A percentile compares a stretch with the other conserved stretches of the same genome.
Evolutionary conservation across 2,329 filamentous ascomycete genomes (phyloP).

Genomic region (Colletotrichum phormii): DNA sequence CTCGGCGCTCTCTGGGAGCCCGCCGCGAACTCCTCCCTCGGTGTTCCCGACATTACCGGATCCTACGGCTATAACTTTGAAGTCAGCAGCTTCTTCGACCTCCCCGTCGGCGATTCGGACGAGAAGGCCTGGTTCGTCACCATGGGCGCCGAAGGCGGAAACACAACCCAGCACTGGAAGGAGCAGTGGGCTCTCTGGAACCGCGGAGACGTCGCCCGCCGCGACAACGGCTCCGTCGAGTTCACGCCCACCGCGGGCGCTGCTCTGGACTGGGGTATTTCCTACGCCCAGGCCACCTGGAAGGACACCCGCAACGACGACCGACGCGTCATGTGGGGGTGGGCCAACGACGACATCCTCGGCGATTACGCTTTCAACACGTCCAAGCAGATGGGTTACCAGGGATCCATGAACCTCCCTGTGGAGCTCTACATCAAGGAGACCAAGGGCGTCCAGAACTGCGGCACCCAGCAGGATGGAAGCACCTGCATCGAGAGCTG

Average conservation of each 20-base stretch:
- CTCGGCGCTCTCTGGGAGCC: slow-evolving; percentile 38
- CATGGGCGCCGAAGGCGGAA: slow-evolving; percentile 34
- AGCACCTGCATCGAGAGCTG: slow-evolving; percentile 28
- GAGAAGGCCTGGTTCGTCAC: slow-evolving; percentile 37
- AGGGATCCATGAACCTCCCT: slow-evolving; percentile 36
- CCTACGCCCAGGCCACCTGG: slow-evolving; percentile 38
- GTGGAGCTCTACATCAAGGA: slow-evolving; percentile 36
- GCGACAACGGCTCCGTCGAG: slow-evolving; percentile 36
- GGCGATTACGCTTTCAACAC: slow-evolving; percentile 18
- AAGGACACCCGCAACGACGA: slow-evolving; percentile 23
- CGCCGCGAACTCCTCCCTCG: slow-evolving; percentile 31
- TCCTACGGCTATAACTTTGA: slow-evolving; percentile 38
- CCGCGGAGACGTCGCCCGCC: slow-evolving; percentile 33
- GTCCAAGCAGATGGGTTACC: slow-evolving; percentile 33
- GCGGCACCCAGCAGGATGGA: slow-evolving; percentile 31
- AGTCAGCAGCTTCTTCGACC: slow-evolving; percentile 36
- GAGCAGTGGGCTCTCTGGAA: slow-evolving; percentile 38
- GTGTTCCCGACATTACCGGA: slow-evolving; percentile 34
- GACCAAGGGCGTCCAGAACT: slow-evolving; percentile 33
- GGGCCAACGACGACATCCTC: slow-evolving; percentile 35
- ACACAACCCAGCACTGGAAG: slow-evolving; percentile 36
- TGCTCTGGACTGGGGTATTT: slow-evolving; percentile 37
- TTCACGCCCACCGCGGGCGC: slow-evolving; percentile 34
- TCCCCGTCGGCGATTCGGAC: slow-evolving; percentile 25
- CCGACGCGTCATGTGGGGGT: slow-evolving; percentile 37